Conservation (phyloP, 1,284 basidiomycete genomes). For the Cronartium quercuum region DNA sequence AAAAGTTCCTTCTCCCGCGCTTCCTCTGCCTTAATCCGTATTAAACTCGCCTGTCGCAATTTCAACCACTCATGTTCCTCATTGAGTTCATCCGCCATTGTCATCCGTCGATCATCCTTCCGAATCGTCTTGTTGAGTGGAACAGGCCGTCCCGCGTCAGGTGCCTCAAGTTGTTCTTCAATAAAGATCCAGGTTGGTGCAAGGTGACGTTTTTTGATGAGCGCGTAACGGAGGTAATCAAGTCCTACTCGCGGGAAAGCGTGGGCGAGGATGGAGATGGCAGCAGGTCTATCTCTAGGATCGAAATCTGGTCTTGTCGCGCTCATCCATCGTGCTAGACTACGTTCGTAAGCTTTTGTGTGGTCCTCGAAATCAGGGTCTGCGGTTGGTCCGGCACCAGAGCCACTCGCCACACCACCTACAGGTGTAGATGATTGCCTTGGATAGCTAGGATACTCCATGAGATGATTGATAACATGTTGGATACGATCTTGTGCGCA, state of each 20-base stretch:
- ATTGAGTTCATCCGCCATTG: not conserved
- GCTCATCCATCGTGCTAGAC: not conserved
- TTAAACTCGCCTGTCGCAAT: not conserved
- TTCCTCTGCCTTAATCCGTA: not conserved
- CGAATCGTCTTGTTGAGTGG: not conserved
- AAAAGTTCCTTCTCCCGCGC: slow-evolving; percentile 15
- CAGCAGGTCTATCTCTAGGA: not conserved
- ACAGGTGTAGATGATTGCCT: not conserved
- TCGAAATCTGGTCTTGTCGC: not conserved
- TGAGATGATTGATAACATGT: not conserved
- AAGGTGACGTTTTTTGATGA: not conserved
- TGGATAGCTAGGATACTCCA: not conserved
- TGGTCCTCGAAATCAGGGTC: too few species aligned
- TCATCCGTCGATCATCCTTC: not conserved
- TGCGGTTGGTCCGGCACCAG: too few species aligned
- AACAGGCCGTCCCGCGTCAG: not conserved
- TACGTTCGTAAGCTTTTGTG: not conserved
- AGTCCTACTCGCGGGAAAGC: not conserved
- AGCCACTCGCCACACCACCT: too few species aligned
- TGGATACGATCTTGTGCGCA: not conserved
- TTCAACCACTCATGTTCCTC: not conserved
- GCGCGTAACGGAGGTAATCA: not conserved
- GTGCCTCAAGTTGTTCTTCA: not conserved
- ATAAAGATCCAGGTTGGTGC: not conserved
- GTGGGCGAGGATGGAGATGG: not conserved